A percentile compares a stretch with the other conserved stretches of the same genome.
phyloP scores from a whole-genome alignment of 306 rosid species.

The Cucurbita ficifolia region DNA sequence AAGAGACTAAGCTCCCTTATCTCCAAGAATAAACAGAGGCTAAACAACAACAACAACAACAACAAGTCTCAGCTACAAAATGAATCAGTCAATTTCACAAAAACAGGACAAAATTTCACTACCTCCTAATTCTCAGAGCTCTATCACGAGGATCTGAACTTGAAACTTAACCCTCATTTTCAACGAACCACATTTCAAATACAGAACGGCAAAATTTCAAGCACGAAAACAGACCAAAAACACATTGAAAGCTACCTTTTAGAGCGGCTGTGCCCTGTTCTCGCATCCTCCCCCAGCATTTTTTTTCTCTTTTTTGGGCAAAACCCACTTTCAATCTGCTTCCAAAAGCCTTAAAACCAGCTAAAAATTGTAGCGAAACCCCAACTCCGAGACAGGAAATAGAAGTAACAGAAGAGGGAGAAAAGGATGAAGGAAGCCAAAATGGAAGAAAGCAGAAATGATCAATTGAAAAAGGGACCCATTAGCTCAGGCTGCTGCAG shows the following conservation, averaged over 20 bases:
- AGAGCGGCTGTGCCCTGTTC: constrained; percentile 53
- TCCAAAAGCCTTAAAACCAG: not conserved
- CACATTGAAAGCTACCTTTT: constrained; percentile 36
- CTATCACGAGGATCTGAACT: not conserved
- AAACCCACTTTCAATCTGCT: constrained; percentile 25
- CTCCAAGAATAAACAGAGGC: not conserved
- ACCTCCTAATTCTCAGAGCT: not conserved
- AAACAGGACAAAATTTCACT: not conserved
- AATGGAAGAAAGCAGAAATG: not conserved
- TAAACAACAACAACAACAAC: not conserved
- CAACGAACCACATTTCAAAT: not conserved
- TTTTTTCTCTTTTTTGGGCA: constrained; percentile 4
- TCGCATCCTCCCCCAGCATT: constrained; percentile 38
- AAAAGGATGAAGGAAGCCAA: not conserved
- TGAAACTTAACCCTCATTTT: not conserved
- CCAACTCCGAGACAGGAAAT: not conserved
- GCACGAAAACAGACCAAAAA: constrained; percentile 8
- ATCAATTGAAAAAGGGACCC: not conserved
- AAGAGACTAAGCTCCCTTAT: not conserved
- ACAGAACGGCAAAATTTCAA: not conserved
- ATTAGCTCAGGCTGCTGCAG: not conserved
- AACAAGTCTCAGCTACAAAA: not conserved
- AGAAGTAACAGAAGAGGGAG: not conserved
- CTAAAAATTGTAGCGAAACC: not conserved
- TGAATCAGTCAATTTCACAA: not conserved